Conservation (phyloP, 1,284 basidiomycete genomes). For the Sanghuangporus weigelae region DNA sequence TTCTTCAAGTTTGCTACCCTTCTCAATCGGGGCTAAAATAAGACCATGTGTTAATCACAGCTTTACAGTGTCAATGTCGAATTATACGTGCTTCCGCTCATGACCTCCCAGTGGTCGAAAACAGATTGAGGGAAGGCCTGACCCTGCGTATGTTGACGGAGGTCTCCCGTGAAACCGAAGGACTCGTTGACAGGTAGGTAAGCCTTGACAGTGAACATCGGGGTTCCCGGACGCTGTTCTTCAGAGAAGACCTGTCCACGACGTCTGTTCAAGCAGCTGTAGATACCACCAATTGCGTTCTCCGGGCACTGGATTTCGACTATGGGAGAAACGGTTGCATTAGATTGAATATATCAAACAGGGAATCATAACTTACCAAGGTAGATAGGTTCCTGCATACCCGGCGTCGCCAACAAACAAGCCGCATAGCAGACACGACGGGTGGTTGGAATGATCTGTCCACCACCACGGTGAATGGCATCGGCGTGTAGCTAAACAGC, state of each 20-base stretch:
- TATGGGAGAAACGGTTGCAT: constrained; percentile 20
- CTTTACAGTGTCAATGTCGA: constrained; percentile 20
- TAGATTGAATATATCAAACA: neutral
- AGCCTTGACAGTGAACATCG: constrained; percentile 99
- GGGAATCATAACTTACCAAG: constrained; percentile 48
- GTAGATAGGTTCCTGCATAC: constrained; percentile 97
- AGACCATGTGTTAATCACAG: neutral
- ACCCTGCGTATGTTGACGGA: constrained; percentile 89
- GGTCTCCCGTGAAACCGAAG: constrained; percentile 98
- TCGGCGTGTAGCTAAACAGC: constrained; percentile 82
- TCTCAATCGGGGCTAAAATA: constrained; percentile 63
- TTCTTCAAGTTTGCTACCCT: constrained; percentile 87
- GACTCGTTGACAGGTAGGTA: constrained; percentile 97
- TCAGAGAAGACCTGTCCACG: constrained; percentile 98
- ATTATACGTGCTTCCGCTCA: constrained; percentile 67
- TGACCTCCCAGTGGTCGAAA: constrained; percentile 88
- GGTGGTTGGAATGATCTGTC: constrained; percentile 94
- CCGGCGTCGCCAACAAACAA: constrained; percentile 85
- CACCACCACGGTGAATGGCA: constrained; percentile 99
- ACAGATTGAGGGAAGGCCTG: constrained; percentile 98
- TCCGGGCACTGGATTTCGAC: constrained; percentile 99
- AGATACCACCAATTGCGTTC: constrained; percentile 97
- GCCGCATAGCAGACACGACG: constrained; percentile 98
- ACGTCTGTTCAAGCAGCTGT: constrained; percentile 92
- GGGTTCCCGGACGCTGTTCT: constrained; percentile 96